Base-by-base conservation (phyloP, 306 rosid species). In the Quercus mongolica region DNA sequence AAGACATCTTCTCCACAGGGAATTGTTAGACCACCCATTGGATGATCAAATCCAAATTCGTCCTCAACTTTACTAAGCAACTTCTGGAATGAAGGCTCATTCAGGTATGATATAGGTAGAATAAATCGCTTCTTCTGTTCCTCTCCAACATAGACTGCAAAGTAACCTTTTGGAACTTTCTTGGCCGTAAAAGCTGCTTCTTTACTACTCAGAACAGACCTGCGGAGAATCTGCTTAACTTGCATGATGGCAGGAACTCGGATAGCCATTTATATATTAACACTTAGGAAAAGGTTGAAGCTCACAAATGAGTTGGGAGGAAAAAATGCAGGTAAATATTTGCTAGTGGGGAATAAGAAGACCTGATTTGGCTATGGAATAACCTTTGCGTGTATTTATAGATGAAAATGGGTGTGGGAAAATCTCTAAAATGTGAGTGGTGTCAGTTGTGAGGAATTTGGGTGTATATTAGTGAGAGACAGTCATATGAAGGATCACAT, bases 71-170 rank as follows among this genome's bases (percentile, higher is more conserved):
- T 79, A 52, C 57, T 62, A 1, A 87, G 71, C 72, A 87, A 75
- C 19, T 84, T 82, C 38, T 59, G 81, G 51, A 91, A 89, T 15
- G 74, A 69, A 65, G 87, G 83, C 25, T 86, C 74, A 33, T 85
- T 84, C 80, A 91, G 70, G 81, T 74, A 81, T 11, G 83, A 68
- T 44, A 82, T 23, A 0, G 87, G 91, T 58, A 91, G 78, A 76
- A 78, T 69, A 54, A 76, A 83, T 63, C 86, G 51, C 86, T 77
- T 88, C 65, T 71, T 84, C 31, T 85, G 77, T 73, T 54, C 75
- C 61, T 76, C 85, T 21, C 94, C 90, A 46, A 90, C 91, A 41
- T 88, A 89, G 1, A 88, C 86, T 0, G 94, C 88, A 65, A 87
- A 65, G 56, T 78, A 61, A n/a, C 88, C 91, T 77, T 87, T 86